Conservation (phyloP, 306 rosid genomes). For the Benincasa hispida region DNA sequence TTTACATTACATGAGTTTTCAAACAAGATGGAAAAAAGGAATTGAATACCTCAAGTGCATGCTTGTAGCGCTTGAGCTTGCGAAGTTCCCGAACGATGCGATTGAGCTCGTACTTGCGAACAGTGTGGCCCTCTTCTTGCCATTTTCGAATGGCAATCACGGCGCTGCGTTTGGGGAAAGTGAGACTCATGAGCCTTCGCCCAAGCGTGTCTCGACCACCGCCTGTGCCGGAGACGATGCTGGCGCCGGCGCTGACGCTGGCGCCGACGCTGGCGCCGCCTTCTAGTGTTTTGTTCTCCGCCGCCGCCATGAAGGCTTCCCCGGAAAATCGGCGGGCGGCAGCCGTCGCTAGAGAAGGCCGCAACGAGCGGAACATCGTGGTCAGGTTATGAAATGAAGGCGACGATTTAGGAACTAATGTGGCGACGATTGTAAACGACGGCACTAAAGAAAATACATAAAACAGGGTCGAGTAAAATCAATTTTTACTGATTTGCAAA, state of each 20-base stretch:
- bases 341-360: constrained; percentile 20
- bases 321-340: constrained; percentile 40
- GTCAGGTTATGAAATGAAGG: background rate
- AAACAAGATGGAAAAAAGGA: background rate
- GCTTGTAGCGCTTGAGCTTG: constrained; percentile 62
- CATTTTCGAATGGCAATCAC: constrained; percentile 60
- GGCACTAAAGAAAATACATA: too few relatives aligned
- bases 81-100: constrained; percentile 89
- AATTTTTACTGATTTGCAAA: too few relatives aligned
- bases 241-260: background rate
- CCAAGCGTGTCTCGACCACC: constrained; percentile 58
- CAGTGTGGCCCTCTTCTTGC: constrained; percentile 66
- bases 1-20: background rate
- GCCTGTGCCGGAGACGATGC: background rate
- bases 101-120: constrained; percentile 75
- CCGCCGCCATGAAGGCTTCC: constrained; percentile 14
- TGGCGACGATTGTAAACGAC: background rate
- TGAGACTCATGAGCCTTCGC: constrained; percentile 60
- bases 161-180: constrained; percentile 70
- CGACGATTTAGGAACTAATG: too few relatives aligned
- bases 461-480: too few relatives aligned
- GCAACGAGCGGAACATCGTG: constrained; percentile 35
- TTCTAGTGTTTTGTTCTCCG: constrained; percentile 4
- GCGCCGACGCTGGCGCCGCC: background rate
- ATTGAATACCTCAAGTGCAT: constrained; percentile 72